Conservation (phyloP, 164 flowering plant genomes). For the Tinospora cordifolia region DNA sequence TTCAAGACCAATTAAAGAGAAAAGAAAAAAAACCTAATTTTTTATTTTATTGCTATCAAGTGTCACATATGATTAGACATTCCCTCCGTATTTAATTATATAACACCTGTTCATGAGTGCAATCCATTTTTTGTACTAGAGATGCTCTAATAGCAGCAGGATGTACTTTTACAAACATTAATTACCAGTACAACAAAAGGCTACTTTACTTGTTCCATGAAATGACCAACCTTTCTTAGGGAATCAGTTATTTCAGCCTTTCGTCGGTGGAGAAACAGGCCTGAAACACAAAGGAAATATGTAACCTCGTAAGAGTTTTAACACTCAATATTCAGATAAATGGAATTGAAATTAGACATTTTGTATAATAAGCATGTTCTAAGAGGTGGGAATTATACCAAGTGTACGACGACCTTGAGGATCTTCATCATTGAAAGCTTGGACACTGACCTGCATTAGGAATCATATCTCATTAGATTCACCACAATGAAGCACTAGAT, state of each 20-base stretch:
- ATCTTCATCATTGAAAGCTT: constrained; percentile 98
- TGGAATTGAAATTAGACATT: not conserved
- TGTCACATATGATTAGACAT: too few relatives aligned
- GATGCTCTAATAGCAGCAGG: not conserved
- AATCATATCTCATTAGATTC: not conserved
- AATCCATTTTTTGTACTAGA: too few relatives aligned
- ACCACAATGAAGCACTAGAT: not conserved
- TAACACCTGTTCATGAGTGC: too few relatives aligned
- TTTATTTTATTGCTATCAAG: too few relatives aligned
- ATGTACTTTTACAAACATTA: not conserved
- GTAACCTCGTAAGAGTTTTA: not conserved
- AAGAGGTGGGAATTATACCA: constrained; percentile 42
- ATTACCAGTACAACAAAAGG: not conserved
- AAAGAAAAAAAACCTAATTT: too few relatives aligned
- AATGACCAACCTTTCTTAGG: constrained; percentile 59
- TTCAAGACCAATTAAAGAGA: too few relatives aligned
- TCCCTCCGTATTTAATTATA: too few relatives aligned
- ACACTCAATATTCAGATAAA: not conserved
- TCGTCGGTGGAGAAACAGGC: constrained; percentile 93
- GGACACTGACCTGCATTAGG: constrained; percentile 67
- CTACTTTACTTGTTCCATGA: not conserved
- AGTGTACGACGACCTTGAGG: constrained; percentile 98
- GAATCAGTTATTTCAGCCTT: constrained; percentile 73
- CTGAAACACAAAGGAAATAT: constrained; percentile 29
- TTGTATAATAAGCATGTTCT: not conserved